Conservation (phyloP, 805 yeast genomes). For the Ogataea pilisensis region DNA sequence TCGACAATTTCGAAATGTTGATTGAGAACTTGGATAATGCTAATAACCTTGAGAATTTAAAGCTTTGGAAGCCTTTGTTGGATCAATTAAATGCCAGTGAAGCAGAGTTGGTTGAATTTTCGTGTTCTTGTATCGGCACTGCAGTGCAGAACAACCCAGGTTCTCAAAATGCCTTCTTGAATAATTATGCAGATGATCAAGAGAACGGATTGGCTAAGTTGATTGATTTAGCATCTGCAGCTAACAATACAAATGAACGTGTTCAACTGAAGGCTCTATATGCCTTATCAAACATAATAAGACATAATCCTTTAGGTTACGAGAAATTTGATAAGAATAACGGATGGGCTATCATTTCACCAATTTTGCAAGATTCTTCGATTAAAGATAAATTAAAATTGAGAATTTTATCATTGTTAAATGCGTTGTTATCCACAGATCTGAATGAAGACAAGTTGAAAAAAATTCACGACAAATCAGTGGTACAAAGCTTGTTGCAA, state of each 20-base stretch:
- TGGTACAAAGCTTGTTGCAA: constrained; percentile 33
- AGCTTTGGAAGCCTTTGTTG: constrained; percentile 69
- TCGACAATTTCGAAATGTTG: constrained; percentile 90
- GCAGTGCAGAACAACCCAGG: constrained; percentile 89
- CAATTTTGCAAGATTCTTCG: constrained; percentile 11
- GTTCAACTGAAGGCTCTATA: constrained; percentile 65
- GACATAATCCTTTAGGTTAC: constrained; percentile 62
- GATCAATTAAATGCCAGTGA: constrained; percentile 43
- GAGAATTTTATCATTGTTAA: constrained; percentile 45
- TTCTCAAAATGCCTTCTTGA: constrained; percentile 63
- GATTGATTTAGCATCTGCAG: constrained; percentile 35
- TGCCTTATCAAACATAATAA: constrained; percentile 68
- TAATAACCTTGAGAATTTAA: constrained; percentile 78
- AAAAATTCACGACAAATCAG: constrained; percentile 35
- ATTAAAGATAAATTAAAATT: constrained; percentile 40
- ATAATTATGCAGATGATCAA: constrained; percentile 34
- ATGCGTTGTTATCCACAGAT: constrained; percentile 54
- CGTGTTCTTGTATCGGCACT: constrained; percentile 77
- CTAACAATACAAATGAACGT: constrained; percentile 15
- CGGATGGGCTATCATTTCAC: constrained; percentile 60
- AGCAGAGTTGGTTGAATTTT: constrained; percentile 46
- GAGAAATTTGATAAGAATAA: constrained; percentile 46
- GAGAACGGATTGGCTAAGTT: constrained; percentile 43
- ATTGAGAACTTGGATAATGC: constrained; percentile 94
- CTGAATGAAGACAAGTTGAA: constrained; percentile 36